Evolutionary conservation across 805 yeast species (phyloP), one percentile per base, ranked within the genome.

Genomic region (Candida ficus): DNA sequence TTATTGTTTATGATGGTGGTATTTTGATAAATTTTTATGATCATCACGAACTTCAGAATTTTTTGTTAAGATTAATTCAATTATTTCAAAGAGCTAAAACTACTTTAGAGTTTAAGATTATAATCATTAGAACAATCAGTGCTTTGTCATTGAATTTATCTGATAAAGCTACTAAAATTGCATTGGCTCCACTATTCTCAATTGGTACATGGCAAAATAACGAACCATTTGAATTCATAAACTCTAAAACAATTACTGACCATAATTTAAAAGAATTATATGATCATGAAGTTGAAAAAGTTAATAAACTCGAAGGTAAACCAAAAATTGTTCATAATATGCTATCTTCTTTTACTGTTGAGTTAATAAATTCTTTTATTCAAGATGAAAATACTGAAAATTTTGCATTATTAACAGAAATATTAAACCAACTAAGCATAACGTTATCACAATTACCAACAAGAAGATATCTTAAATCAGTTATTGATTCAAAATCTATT

Each of bases 391-490:
- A 26, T 10, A 4, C 17, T 5, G 38, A 42, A 10, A 6, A 21
- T 2, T 12, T 38, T 4, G 4, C n/a, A 1, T 36, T 29, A 11
- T 19, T 29, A 11, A 16, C 33, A 5, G 25, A 31, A 14, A 40
- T 53, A 3, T 14, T 65, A 7, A 37, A 47, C 18, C 45, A 68
- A 17, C 33, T 68, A 11, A 39, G 56, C 5, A 38, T 51, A 7
- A 39, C 64, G 1, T 37, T 70, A 7, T 66, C 74, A 4, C 70
- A 64, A 38, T 47, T 67, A 7, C 72, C 74, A 0, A 63, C 74
- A 0, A 56, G 76, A 41, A 49, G 63, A 34, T 70, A 57, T 35
- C 37, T 60, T 5, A 61, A 57, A 38, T 44, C 62, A 0, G 27
- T 70, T 3, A 23, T 70, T 23, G 54, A 55, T 13, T 58, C 60